A percentile compares a stretch with the other conserved stretches of the same genome.
These are phyloP conservation scores for Babjeviella inositovora DNA, from an alignment of 805 yeast species.

Conservation along the genomic window DNA sequence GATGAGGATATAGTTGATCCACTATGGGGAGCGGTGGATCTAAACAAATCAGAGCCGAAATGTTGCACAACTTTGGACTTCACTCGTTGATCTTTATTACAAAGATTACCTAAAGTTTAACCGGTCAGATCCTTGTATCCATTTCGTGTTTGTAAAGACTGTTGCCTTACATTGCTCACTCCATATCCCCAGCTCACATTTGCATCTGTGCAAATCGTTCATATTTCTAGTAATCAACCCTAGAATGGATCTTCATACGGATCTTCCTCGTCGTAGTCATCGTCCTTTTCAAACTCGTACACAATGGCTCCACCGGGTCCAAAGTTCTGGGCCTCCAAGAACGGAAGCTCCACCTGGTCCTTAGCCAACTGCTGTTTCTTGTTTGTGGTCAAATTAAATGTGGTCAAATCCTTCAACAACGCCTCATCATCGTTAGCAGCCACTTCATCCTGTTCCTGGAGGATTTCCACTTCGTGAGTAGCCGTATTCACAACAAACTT, in stretches of 20 bases:
- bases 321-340: constrained; percentile 68
- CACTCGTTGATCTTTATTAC: no score
- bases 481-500: constrained; percentile 32
- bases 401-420: constrained; percentile 59
- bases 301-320: constrained; percentile 84
- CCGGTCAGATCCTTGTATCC: no score
- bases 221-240: no score
- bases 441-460: constrained; percentile 6
- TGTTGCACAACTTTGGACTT: no score
- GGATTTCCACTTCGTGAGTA: constrained; percentile 18
- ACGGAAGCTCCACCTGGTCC: constrained; percentile 86
- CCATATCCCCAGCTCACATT: no score
- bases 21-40: no score
- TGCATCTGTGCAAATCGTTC: no score
- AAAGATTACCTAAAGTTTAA: no score
- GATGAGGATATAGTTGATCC: no score
- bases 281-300: constrained; percentile 91
- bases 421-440: constrained; percentile 27
- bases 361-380: constrained; percentile 62
- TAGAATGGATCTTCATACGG: constrained; percentile 93
- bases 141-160: no score
- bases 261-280: constrained; percentile 96
- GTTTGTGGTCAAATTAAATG: constrained; percentile 71
- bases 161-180: no score
- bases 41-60: no score